Percentiles rank a stretch among this genome's conserved stretches.
Conservation (phyloP, 352 stramenopile species). For the Phytopythium kandeliae region DNA sequence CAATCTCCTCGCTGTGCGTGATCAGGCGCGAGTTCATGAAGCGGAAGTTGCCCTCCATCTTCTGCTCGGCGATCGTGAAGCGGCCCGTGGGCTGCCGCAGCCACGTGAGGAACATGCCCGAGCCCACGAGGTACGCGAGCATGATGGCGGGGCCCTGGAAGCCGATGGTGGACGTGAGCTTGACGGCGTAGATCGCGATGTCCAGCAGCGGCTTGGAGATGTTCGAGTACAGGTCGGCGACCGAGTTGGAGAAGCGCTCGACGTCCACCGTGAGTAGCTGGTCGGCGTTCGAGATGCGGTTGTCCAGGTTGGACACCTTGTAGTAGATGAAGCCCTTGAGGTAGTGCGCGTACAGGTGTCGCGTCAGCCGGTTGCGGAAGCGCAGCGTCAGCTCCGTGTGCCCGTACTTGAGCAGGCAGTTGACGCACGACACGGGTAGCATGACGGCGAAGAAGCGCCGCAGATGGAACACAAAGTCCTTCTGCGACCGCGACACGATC, state of each 20-base stretch:
- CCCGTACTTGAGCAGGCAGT: conserved; percentile 77
- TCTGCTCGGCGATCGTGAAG: conserved; percentile 79
- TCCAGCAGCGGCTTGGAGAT: conserved; percentile 84
- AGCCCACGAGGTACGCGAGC: conserved; percentile 59
- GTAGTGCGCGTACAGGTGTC: conserved; percentile 80
- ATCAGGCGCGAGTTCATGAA: conserved; percentile 87
- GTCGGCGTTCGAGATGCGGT: conserved; percentile 84
- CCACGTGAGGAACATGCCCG: conserved; percentile 67
- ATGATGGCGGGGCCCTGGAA: conserved; percentile 66
- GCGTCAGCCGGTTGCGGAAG: conserved; percentile 78
- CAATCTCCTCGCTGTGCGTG: conserved; percentile 88
- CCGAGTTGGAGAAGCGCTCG: conserved; percentile 75
- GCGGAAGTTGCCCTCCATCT: conserved; percentile 81
- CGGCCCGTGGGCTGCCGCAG: conserved; percentile 62
- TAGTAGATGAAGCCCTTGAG: conserved; percentile 88
- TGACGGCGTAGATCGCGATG: conserved; percentile 71
- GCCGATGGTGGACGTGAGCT: conserved; percentile 66
- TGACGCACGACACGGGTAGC: conserved; percentile 75
- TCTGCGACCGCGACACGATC: conserved; percentile 68
- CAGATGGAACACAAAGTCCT: conserved; percentile 58
- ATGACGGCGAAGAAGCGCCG: conserved; percentile 74
- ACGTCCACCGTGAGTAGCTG: conserved; percentile 85
- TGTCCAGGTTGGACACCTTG: conserved; percentile 88
- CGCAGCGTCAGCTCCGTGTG: conserved; percentile 77
- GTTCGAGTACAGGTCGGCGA: conserved; percentile 87